Conservation (phyloP, 352 stramenopile genomes). For the Thalassiosira hispida region DNA sequence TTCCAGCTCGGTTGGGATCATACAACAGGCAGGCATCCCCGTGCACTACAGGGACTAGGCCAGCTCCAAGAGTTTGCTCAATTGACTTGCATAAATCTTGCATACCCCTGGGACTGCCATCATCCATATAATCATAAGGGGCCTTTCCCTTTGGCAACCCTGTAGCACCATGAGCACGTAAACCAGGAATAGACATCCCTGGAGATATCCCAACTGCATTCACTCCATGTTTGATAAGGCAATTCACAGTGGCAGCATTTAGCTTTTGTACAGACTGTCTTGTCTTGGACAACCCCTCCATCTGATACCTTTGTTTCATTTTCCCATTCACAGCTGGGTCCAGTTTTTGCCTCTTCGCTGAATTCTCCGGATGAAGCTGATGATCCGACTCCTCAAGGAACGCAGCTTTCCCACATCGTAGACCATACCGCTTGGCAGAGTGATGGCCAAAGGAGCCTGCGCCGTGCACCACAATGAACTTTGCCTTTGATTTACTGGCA, state of each 20-base stretch:
- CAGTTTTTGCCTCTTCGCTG: not conserved
- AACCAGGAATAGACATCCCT: constrained; percentile 50
- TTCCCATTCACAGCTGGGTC: not conserved
- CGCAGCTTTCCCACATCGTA: constrained; percentile 50
- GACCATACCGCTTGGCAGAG: constrained; percentile 68
- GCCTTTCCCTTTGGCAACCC: not conserved
- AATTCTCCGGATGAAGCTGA: not conserved
- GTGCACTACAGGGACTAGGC: constrained; percentile 76
- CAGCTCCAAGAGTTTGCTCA: constrained; percentile 46
- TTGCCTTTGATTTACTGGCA: not conserved
- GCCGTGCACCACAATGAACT: constrained; percentile 72
- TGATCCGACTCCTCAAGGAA: constrained; percentile 26
- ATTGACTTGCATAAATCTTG: constrained; percentile 36
- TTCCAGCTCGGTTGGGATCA: constrained; percentile 47
- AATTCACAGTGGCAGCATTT: constrained; percentile 60
- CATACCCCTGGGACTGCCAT: constrained; percentile 30
- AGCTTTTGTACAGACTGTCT: constrained; percentile 70
- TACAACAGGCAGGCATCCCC: constrained; percentile 75
- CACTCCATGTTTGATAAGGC: constrained; percentile 56
- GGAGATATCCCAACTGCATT: constrained; percentile 74
- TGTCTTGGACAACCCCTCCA: constrained; percentile 67
- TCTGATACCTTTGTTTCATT: constrained; percentile 35
- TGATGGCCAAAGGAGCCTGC: constrained; percentile 80
- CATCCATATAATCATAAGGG: not conserved
- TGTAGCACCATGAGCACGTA: constrained; percentile 54